Evolutionary conservation across 345 rosid species (phyloP), one percentile per base, ranked within the genome.

Genomic region (Carallia brachiata): DNA sequence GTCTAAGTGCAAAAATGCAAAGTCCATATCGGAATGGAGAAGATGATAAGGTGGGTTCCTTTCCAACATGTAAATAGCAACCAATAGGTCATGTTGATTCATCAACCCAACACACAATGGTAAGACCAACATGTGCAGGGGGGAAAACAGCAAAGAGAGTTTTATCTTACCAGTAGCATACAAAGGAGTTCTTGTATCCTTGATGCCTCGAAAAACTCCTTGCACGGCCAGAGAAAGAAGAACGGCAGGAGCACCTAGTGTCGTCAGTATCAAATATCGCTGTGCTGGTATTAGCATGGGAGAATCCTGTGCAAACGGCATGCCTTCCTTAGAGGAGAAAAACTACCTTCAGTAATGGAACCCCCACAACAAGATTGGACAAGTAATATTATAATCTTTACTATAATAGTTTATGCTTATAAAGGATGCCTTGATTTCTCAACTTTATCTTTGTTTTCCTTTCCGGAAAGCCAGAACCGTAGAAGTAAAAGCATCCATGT

Each of bases 151-250:
- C 60, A 56, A 56, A 27, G 17, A 19, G 31, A 56, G 31, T 56
- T 13, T 5, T 23, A 56, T 56, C 60, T 56, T 9, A 56, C 60
- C 60, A 27, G 60, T 27, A 27, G 34, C 6, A 9, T 56, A 56
- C 60, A 56, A 4, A 19, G 60, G 60, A 10, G 12, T 56, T 56
- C 60, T 56, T 27, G 60, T 56, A 27, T 56, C 60, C 12, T 56
- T 56, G 15, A 27, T 56, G 60, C 60, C 60, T 56, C 17, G 1
- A 28, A 56, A 27, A 56, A 56, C 60, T 15, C 12, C 34, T 56
- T 27, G 79, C 79, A 75, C 70, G 23, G 79, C 79, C 52, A 70
- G 59, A 62, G 80, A 71, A 62, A 77, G 73, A 57, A 77, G 80
- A 67, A 77, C 73, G 8, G 76, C 76, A 48, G 80, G 80, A 67